These are phyloP conservation scores for Vitis rupestris DNA, from an alignment of 164 flowering plant genomes.

Conservation along the genomic window DNA sequence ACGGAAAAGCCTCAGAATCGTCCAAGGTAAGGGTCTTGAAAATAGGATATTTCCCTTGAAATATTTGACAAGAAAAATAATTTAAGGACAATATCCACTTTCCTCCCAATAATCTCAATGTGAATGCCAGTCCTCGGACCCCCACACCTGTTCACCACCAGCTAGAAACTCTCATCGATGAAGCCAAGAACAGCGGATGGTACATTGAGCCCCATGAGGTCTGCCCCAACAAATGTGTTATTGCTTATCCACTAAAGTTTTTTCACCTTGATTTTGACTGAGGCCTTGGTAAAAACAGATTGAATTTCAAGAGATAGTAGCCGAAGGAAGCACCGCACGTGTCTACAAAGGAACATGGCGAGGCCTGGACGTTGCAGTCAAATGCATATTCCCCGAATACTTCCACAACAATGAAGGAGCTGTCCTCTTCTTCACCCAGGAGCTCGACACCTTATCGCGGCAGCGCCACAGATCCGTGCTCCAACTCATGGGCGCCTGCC, in stretches of 20 bases:
- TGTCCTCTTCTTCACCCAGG: constrained; percentile 52
- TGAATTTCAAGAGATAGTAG: constrained; percentile 42
- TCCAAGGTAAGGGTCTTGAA: no score
- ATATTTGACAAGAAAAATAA: no score
- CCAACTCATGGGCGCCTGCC: constrained; percentile 60
- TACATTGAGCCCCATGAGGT: constrained; percentile 64
- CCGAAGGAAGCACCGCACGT: constrained; percentile 53
- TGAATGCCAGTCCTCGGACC: constrained; percentile 5
- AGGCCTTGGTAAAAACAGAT: constrained; percentile 34
- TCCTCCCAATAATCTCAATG: background rate
- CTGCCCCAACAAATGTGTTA: background rate
- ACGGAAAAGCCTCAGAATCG: no score
- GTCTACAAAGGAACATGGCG: constrained; percentile 60
- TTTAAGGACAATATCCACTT: background rate
- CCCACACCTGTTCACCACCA: constrained; percentile 10
- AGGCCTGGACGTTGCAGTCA: constrained; percentile 64
- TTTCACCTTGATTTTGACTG: background rate
- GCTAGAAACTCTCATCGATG: constrained; percentile 27
- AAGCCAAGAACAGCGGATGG: constrained; percentile 61
- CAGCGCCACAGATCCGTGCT: constrained; percentile 70
- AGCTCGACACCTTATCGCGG: constrained; percentile 42
- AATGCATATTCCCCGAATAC: constrained; percentile 51
- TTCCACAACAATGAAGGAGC: constrained; percentile 40
- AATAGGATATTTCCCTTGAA: no score
- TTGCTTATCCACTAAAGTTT: background rate